Conservation (phyloP, 2,329 filamentous ascomycete species). For the Fusarium chuoi region DNA sequence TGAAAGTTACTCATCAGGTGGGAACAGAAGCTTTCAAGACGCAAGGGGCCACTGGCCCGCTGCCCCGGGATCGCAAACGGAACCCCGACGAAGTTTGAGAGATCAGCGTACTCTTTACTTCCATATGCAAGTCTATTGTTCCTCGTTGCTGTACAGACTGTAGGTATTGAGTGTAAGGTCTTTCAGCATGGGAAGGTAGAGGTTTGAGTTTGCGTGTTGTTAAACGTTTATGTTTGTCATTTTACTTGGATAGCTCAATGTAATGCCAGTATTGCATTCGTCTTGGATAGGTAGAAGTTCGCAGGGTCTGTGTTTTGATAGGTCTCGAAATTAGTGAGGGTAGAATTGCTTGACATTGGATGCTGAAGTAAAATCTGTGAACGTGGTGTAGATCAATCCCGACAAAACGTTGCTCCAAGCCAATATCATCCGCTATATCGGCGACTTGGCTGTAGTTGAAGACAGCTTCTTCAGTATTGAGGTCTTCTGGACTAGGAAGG, state of each 20-base stretch:
- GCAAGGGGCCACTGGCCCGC: not conserved
- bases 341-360: not conserved
- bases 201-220: not conserved
- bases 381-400: not conserved
- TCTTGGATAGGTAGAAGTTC: not conserved
- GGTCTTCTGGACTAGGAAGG: fast-evolving
- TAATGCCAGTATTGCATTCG: not conserved
- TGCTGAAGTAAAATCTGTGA: not conserved
- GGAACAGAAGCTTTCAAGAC: not conserved
- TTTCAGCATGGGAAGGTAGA: not conserved
- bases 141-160: too few relatives aligned
- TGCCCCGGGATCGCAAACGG: not conserved
- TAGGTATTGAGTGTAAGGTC: not conserved
- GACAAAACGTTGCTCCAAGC: not conserved
- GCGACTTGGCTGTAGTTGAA: not conserved
- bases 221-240: not conserved
- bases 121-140: not conserved
- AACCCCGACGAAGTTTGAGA: not conserved
- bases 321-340: fast-evolving
- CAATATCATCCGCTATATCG: not conserved
- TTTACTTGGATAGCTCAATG: not conserved
- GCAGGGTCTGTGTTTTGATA: too few relatives aligned
- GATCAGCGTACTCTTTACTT: not conserved
- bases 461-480: not conserved
- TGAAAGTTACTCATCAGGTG: not conserved